Base-by-base conservation (phyloP, 1,284 basidiomycete species). In the Pisolithus thermaeus region DNA sequence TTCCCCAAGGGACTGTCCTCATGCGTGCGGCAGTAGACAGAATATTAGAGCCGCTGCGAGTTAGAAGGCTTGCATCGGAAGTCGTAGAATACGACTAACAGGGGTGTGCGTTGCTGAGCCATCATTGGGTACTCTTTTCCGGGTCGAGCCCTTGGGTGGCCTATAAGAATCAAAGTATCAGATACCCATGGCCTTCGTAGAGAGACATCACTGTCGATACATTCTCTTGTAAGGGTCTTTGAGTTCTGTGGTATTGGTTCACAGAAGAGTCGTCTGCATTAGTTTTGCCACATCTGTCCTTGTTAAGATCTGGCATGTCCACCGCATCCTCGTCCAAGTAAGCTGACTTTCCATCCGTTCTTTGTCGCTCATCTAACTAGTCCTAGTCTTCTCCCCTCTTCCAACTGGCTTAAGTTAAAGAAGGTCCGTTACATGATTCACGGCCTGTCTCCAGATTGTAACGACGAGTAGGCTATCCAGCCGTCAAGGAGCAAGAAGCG, bases 1-100 rank as follows among this genome's bases (percentile, higher is more conserved):
- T 59, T 87, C 86, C 23, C 80, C 81, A 46, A 89, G 71, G 18
- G 79, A 79, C 83, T 85, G 55, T 49, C 5, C 22, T 22, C 27
- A 23, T 23, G 12, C 4, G 38, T 30, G 28, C 25, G 22, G 25
- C 25, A 22, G 40, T 32, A 18, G n/a, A 20, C 11, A 4, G 8
- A 27, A 55, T 18, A 45, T 8, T 45, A 38, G 37, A 35, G n/a
- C 3, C 20, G 22, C 14, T 38, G 14, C 7, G 6, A 37, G 23
- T 48, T 32, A 12, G 8, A 40, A 18, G n/a, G 18, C 22, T 41
- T 6, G 14, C 37, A 44, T 20, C 8, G 2, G 18, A n/a, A 6
- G 28, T 32, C 44, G 8, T 14, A 18, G 35, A 16, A 27, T n/a
- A 20, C 14, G 40, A 58, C 51, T 46, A 8, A 69, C 65, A 16